Conservation (phyloP, 495 filamentous ascomycete genomes). For the Lasiosphaeriaceae sp. region DNA sequence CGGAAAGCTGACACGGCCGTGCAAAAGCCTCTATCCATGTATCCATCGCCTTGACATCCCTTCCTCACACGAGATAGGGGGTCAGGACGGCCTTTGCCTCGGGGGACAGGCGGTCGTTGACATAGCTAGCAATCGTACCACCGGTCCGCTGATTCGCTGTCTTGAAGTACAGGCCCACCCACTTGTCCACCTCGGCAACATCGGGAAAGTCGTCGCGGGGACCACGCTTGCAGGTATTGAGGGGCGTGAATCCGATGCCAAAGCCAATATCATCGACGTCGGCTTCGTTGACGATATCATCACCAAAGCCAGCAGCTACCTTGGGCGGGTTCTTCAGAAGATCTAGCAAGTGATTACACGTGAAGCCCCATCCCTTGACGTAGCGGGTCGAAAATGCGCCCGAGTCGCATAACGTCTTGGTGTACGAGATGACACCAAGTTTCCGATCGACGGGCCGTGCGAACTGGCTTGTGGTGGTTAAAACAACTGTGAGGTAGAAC, state of each 20-base stretch:
- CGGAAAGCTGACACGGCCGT: too few species aligned
- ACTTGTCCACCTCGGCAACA: slow-evolving; percentile 70
- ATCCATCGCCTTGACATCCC: too few species aligned
- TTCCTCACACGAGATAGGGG: slow-evolving; percentile 42
- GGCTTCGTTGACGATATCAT: slow-evolving; percentile 74
- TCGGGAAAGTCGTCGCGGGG: slow-evolving; percentile 75
- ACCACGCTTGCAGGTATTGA: slow-evolving; percentile 76
- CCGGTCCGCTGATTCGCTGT: slow-evolving; percentile 40
- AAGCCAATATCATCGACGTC: slow-evolving; percentile 94
- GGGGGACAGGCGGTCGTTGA: slow-evolving; percentile 33
- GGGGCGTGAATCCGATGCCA: slow-evolving; percentile 84
- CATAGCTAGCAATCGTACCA: slow-evolving; percentile 36
- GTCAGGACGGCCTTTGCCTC: slow-evolving; percentile 39
- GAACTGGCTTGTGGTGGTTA: slow-evolving; percentile 85
- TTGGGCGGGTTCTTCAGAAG: slow-evolving; percentile 82
- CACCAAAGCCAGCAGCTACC: slow-evolving; percentile 55
- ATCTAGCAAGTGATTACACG: slow-evolving; percentile 78
- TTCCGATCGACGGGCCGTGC: slow-evolving; percentile 85
- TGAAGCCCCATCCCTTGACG: slow-evolving; percentile 85
- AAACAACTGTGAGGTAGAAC: slow-evolving; percentile 78
- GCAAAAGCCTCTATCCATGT: too few species aligned
- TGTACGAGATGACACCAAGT: slow-evolving; percentile 84
- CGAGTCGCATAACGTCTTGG: slow-evolving; percentile 82
- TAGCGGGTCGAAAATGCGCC: slow-evolving; percentile 69
- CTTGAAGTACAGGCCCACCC: slow-evolving; percentile 72